Evolutionary conservation across 345 rosid species (phyloP).

Genomic region (Noccaea bulbosa): DNA sequence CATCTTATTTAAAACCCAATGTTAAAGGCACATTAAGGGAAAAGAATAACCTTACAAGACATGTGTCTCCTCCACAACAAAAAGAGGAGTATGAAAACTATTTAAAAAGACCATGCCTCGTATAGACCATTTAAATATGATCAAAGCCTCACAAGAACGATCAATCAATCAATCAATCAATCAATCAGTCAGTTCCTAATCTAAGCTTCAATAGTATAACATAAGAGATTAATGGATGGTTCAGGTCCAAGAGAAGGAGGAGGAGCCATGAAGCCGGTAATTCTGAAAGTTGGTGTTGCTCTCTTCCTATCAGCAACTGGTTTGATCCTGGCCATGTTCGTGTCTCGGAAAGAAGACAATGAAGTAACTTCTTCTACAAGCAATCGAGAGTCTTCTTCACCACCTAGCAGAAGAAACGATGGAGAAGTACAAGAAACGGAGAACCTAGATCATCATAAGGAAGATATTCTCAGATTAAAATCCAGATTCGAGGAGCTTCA

Average conservation of each 20-base stretch:
- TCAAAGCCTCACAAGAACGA: conserved; percentile 18
- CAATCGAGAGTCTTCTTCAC: conserved; percentile 37
- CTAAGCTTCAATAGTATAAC: not conserved
- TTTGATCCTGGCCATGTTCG: conserved; percentile 55
- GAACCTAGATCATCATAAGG: conserved; percentile 32
- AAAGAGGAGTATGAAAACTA: not conserved
- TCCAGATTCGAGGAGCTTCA: conserved; percentile 52
- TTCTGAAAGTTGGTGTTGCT: conserved; percentile 69
- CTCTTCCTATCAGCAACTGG: conserved; percentile 68
- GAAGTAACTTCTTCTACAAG: conserved; percentile 31
- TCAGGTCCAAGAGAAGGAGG: conserved; percentile 50
- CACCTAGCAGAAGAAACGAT: conserved; percentile 30
- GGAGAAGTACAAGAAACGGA: conserved; percentile 37
- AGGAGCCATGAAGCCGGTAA: conserved; percentile 55
- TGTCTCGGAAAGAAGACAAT: conserved; percentile 42
- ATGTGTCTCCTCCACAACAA: conserved; percentile 28
- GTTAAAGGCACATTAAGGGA: conserved; percentile 36
- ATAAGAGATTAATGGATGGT: conserved; percentile 40
- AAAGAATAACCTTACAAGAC: conserved; percentile 48
- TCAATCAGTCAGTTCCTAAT: too few relatives aligned
- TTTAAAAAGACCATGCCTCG: not conserved
- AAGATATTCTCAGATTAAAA: conserved; percentile 49
- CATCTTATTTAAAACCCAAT: not conserved
- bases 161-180: not conserved
- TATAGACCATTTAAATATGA: conserved; percentile 24